phyloP scores from a whole-genome alignment of 208 protist species.

The Acanthamoeba royreba region DNA sequence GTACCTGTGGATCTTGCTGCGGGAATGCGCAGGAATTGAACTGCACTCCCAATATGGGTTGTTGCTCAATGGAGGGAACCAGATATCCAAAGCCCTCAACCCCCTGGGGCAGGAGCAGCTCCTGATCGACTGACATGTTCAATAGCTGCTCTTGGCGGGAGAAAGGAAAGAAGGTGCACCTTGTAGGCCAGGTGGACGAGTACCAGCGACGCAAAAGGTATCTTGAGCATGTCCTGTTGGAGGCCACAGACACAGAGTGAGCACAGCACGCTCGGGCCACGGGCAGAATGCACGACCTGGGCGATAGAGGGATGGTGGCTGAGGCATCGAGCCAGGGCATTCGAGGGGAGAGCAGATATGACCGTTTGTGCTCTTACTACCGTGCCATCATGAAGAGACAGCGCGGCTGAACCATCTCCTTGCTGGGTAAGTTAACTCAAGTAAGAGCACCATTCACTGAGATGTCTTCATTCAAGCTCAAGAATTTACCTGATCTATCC shows the following conservation, averaged over 20 bases:
- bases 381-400: background rate
- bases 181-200: background rate
- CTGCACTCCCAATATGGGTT: slow-evolving; percentile 9
- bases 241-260: background rate
- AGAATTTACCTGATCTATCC: background rate
- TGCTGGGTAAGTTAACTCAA: too few species aligned
- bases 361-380: background rate
- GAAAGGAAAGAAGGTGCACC: background rate
- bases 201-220: background rate
- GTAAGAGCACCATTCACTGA: too few species aligned
- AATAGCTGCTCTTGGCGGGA: too few species aligned
- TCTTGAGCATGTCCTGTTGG: background rate
- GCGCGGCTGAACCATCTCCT: background rate
- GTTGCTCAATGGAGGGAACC: background rate
- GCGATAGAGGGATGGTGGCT: background rate
- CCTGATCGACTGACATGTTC: too few species aligned
- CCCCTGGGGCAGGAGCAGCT: background rate
- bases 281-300: too few species aligned
- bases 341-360: background rate
- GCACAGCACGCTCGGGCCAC: too few species aligned
- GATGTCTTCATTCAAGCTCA: too few species aligned
- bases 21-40: background rate
- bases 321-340: background rate
- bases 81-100: background rate
- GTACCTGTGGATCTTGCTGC: background rate